A percentile compares a stretch with the other conserved stretches of the same genome.
These are phyloP conservation scores for Solanum rostratum DNA, from an alignment of 257 asterid species.

Conservation along the genomic window DNA sequence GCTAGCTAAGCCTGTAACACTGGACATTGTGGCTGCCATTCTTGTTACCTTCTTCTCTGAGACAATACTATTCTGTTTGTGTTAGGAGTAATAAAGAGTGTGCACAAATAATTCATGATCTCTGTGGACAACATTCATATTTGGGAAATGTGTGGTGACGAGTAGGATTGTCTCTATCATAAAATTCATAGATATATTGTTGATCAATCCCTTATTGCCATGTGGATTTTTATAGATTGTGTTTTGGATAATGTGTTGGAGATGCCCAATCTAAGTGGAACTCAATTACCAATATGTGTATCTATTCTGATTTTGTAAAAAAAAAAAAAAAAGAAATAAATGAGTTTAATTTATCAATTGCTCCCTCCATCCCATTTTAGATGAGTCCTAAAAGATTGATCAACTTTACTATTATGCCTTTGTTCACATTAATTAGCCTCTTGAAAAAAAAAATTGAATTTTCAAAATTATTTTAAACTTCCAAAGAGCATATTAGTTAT, in stretches of 20 bases:
- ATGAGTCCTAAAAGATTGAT: too few species aligned
- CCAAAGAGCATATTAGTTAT: too few species aligned
- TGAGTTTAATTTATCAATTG: too few species aligned
- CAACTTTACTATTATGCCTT: too few species aligned
- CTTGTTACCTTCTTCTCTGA: neutral
- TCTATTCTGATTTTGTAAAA: neutral
- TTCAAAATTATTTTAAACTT: too few species aligned
- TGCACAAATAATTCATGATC: neutral
- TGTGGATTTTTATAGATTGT: constrained; percentile 46
- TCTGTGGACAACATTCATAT: constrained; percentile 5
- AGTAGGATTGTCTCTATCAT: constrained; percentile 13
- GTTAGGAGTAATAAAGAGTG: neutral
- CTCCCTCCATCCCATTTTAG: too few species aligned
- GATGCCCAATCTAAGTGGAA: neutral
- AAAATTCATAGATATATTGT: constrained; percentile 36
- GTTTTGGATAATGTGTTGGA: constrained; percentile 12
- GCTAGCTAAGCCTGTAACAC: constrained; percentile 56
- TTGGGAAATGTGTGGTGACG: constrained; percentile 32
- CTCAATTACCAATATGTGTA: neutral
- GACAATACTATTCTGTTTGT: neutral
- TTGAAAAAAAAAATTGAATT: too few species aligned
- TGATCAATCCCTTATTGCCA: constrained; percentile 47
- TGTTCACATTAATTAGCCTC: too few species aligned
- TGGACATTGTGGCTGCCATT: constrained; percentile 63
- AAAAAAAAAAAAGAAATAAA: too few species aligned